A percentile compares a stretch with the other conserved stretches of the same genome.
Evolutionary conservation across 2,329 filamentous ascomycete species (phyloP).

Genomic region (Colletotrichum viniferum): DNA sequence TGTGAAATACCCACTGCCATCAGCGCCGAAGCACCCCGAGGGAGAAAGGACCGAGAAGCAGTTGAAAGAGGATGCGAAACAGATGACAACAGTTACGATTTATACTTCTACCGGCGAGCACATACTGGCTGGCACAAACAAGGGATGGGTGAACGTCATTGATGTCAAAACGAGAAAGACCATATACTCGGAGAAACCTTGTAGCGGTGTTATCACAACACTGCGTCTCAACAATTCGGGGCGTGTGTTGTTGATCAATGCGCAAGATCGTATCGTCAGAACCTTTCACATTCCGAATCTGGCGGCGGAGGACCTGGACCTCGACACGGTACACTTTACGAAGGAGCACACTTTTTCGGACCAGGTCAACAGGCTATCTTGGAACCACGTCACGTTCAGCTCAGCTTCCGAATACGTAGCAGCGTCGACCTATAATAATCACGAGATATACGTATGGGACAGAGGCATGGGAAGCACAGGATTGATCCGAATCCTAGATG

Average conservation of each 20-base stretch:
- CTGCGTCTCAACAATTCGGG: conserved; percentile 85
- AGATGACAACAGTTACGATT: conserved; percentile 90
- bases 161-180: conserved; percentile 80
- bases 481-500: conserved; percentile 94
- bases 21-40: conserved; percentile 78
- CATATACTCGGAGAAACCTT: conserved; percentile 89
- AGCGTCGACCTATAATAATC: conserved; percentile 96
- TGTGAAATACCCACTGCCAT: conserved; percentile 78
- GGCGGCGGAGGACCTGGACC: conserved; percentile 70
- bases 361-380: conserved; percentile 90
- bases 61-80: conserved; percentile 88
- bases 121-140: conserved; percentile 90
- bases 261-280: conserved; percentile 91
- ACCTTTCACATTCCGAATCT: conserved; percentile 89
- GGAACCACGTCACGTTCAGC: conserved; percentile 97
- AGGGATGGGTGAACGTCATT: conserved; percentile 96
- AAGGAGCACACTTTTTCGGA: conserved; percentile 99
- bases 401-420: conserved; percentile 94
- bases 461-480: conserved; percentile 78
- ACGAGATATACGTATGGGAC: conserved; percentile 99
- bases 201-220: conserved; percentile 85
- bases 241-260: conserved; percentile 87
- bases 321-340: conserved; percentile 85
- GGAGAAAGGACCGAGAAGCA: conserved; percentile 82
- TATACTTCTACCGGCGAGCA: conserved; percentile 87